Percentiles rank a stretch among this genome's conserved stretches.
phyloP scores from a whole-genome alignment of 192 early-diverging fungal genomes.

The Coemansia sp. region DNA sequence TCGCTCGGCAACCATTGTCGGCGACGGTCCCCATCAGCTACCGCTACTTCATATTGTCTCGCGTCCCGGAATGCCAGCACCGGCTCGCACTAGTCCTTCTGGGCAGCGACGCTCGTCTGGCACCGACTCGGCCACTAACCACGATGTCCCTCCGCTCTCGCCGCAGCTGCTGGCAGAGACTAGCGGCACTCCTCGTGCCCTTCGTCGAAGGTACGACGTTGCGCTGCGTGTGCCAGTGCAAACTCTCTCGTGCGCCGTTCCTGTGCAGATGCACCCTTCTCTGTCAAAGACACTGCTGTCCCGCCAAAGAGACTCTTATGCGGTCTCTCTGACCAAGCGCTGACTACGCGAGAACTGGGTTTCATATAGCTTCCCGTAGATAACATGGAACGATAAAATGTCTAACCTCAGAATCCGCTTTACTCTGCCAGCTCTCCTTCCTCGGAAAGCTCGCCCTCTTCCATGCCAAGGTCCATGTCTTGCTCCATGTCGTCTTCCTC shows the following conservation, averaged over 20 bases:
- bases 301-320: conserved; percentile 18
- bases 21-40: neutral
- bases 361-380: neutral
- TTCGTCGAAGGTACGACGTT: conserved; percentile 35
- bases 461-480: conserved; percentile 36
- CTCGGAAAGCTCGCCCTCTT: conserved; percentile 37
- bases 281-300: conserved; percentile 2
- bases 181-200: conserved; percentile 4
- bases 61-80: neutral
- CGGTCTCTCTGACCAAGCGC: conserved; percentile 21
- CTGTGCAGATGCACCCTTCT: conserved; percentile 45
- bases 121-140: neutral
- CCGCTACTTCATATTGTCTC: neutral
- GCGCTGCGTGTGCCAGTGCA: conserved; percentile 13
- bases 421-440: conserved; percentile 45
- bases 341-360: neutral
- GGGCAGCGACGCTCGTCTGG: neutral
- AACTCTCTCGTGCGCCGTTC: conserved; percentile 41
- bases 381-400: neutral
- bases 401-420: neutral
- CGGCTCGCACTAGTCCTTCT: neutral
- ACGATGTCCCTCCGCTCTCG: no score
- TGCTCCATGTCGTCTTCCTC: conserved; percentile 26
- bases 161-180: neutral
- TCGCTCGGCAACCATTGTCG: conserved; percentile 14